Percentiles rank a stretch among this genome's conserved stretches.
phyloP scores from a whole-genome alignment of 805 yeast species.

The Candida glaebosa region DNA sequence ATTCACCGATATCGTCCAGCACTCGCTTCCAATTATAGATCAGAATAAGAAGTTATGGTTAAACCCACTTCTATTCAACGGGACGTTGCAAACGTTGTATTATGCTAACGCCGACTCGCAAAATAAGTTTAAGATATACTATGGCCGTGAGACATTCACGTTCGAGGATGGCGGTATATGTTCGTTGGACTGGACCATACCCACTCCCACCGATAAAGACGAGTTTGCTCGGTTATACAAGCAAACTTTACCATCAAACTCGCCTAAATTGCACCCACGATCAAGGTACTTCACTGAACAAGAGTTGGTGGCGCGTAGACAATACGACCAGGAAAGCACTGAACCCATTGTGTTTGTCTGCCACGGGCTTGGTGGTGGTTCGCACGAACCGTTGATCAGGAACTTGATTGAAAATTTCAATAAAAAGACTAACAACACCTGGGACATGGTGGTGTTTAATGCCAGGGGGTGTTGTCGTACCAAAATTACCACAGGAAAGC shows the following conservation, averaged over 20 bases:
- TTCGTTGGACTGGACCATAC: constrained; percentile 70
- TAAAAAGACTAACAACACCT: constrained; percentile 24
- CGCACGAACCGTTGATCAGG: constrained; percentile 75
- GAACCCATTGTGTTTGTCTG: constrained; percentile 61
- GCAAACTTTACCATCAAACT: constrained; percentile 32
- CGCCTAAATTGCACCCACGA: constrained; percentile 42
- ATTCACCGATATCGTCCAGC: constrained; percentile 14
- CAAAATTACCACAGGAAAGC: constrained; percentile 60
- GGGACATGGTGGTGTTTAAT: constrained; percentile 69
- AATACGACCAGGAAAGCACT: constrained; percentile 17
- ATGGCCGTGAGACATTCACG: constrained; percentile 64
- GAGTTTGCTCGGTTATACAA: constrained; percentile 22
- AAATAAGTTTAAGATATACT: constrained; percentile 54
- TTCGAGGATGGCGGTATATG: constrained; percentile 68
- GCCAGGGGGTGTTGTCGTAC: constrained; percentile 76
- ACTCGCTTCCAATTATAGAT: constrained; percentile 18
- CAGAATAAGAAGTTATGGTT: constrained; percentile 43
- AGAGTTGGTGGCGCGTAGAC: constrained; percentile 36
- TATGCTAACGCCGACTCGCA: constrained; percentile 55
- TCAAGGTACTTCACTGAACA: constrained; percentile 49
- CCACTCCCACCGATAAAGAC: constrained; percentile 24
- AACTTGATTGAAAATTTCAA: constrained; percentile 47
- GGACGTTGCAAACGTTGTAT: constrained; percentile 74
- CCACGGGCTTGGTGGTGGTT: constrained; percentile 84
- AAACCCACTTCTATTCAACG: constrained; percentile 64